Base-by-base conservation (phyloP, 352 stramenopile species). In the Phytophthora europaea region DNA sequence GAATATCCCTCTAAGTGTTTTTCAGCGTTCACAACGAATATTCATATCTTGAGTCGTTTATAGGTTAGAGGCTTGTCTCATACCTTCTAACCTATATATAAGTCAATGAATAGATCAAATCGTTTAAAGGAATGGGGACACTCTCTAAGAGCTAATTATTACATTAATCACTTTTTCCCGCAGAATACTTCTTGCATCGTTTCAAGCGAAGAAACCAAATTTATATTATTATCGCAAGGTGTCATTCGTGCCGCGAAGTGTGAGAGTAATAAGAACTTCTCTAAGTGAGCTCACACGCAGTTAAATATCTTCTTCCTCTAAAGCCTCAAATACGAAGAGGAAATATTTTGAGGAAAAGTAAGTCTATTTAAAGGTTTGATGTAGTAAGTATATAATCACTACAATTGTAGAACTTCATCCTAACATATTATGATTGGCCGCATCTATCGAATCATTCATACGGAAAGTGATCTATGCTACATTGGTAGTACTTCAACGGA, bases 301-400 rank as follows among this genome's bases (percentile, higher is more conserved):
- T 48, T n/a, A 48, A 48, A n/a, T 48, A 48, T n/a, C 40, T 15
- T 48, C 16, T 48, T 48, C 40, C 40, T 48, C 40, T 48, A 48
- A 48, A 15, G 10, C 40, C 10, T 48, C 40, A n/a, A 48, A 18
- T 48, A 48, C n/a, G 7, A 36, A n/a, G n/a, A n/a, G n/a, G n/a
- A n/a, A n/a, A n/a, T n/a, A n/a, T n/a, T n/a, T n/a, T n/a, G 31
- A 36, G 31, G 31, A 36, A 36, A 36, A 36, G 13, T 53, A 45
- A 45, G 15, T 48, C 8, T 50, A 61, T 38, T 4, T 47, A 47
- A 61, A 61, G 28, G 4, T 45, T 47, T 47, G 20, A 43, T 38
- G n/a, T 61, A 47, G 7, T 23, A 50, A 61, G 26, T 61, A 61
- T 61, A 61, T n/a, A n/a, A n/a, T n/a, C n/a, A n/a, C n/a, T n/a